Evolutionary conservation across 2,329 filamentous ascomycete species (phyloP), one percentile per base, ranked within the genome.

Genomic region (Aspergillus thermomutatus): DNA sequence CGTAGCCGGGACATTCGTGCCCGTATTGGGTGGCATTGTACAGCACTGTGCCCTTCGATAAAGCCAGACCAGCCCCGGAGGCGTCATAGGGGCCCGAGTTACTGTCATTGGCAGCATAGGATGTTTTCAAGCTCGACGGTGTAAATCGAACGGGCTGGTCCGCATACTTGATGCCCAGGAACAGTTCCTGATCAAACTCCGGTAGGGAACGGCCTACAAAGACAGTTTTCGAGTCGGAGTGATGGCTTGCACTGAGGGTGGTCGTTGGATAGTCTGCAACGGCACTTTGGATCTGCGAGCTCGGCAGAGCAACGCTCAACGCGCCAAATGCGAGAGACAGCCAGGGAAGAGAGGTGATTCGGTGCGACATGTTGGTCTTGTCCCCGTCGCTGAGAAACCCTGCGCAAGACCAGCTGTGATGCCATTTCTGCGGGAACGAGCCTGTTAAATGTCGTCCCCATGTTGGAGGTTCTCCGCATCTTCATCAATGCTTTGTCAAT

Each of bases 21-120:
- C 68, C 68, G 50, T 71, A 71, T n/a, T 63, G 49, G 1, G 67
- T 68, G 1, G 67, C 68, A 52, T 70, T 69, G 57, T 70, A 70
- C 14, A 63, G 57, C 4, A 64, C 51, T 4, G 52, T 43, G 5
- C 45, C 21, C 2, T 37, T 31, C 1, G 56, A 19, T 40, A 3
- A 55, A 25, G 8, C 43, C 25, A 9, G 53, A 6, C 9, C 34
- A 46, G 31, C 3, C 4, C 40, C 23, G 7, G 59, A 47, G 3
- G 54, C 37, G n/a, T 57, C 27, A 11, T 59, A 60, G 10, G 41
- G 7, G 3, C 63, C 63, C 0, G 60, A 63, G 27, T 68, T 48
- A 45, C 66, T 69, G 45, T 69, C 66, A 7, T 59, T 57, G 0
- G 62, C 54, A 21, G 53, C 40, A 37, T 69, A 71, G 14, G 8